Conservation (phyloP, 495 filamentous ascomycete genomes). For the Cladorrhinum samala region DNA sequence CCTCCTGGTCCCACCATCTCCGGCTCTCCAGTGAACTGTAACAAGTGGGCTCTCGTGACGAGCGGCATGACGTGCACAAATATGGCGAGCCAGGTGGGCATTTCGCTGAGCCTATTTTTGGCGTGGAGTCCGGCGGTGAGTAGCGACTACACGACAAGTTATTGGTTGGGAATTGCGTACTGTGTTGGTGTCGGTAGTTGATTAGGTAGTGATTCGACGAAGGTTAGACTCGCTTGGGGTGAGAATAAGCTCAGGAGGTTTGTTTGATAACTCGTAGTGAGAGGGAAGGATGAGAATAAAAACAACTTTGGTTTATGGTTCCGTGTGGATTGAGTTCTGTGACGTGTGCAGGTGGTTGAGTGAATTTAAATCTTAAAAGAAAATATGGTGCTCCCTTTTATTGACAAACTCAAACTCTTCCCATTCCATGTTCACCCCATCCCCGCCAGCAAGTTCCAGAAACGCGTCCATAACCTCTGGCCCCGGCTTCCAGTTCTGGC, state of each 20-base stretch:
- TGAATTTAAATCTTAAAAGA: background rate
- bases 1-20: conserved; percentile 14
- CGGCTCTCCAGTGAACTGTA: conserved; percentile 17
- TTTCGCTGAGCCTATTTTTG: conserved; percentile 13
- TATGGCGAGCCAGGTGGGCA: conserved; percentile 3
- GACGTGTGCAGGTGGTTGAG: background rate
- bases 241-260: too few species aligned
- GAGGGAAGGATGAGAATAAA: too few species aligned
- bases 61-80: background rate
- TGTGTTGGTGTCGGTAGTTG: conserved; percentile 13
- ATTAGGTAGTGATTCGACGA: background rate
- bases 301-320: too few species aligned
- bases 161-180: conserved; percentile 17
- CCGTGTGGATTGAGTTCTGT: background rate
- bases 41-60: conserved; percentile 14
- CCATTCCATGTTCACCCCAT: conserved; percentile 2
- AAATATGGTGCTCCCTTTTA: background rate
- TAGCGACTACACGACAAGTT: conserved; percentile 8
- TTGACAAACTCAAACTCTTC: background rate
- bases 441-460: conserved; percentile 7
- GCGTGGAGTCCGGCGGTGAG: conserved; percentile 16
- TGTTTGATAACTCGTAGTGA: too few species aligned
- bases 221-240: background rate
- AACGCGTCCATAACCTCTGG: conserved; percentile 9
- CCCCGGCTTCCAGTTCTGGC: conserved; percentile 11